These are phyloP conservation scores for Thielaviopsis populi DNA, from an alignment of 2,329 filamentous ascomycete genomes.

Conservation along the genomic window DNA sequence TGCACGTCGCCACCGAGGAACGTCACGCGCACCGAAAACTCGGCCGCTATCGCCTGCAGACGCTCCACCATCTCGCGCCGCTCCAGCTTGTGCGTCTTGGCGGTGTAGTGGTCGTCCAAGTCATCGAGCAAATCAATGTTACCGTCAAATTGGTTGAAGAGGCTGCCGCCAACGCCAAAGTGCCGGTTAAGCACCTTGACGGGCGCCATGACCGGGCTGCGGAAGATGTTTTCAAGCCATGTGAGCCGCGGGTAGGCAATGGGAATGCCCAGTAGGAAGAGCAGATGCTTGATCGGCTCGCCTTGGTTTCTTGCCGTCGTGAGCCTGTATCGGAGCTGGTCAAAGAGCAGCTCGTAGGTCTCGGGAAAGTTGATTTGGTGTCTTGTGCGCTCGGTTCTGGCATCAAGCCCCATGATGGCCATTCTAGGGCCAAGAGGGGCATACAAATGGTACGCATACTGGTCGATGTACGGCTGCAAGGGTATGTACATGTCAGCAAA, in stretches of 20 bases:
- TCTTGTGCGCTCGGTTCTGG: slow-evolving; percentile 82
- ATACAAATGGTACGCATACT: slow-evolving; percentile 77
- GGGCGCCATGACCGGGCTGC: slow-evolving; percentile 72
- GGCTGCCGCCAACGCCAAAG: slow-evolving; percentile 66
- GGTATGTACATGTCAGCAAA: not conserved
- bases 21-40: slow-evolving; percentile 78
- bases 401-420: slow-evolving; percentile 78
- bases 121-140: slow-evolving; percentile 86
- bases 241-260: slow-evolving; percentile 81
- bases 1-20: slow-evolving; percentile 93
- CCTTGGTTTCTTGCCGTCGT: slow-evolving; percentile 47
- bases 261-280: slow-evolving; percentile 75
- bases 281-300: slow-evolving; percentile 72
- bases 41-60: slow-evolving; percentile 68
- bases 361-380: slow-evolving; percentile 91
- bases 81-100: slow-evolving; percentile 79
- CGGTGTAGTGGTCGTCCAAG: slow-evolving; percentile 91
- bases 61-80: slow-evolving; percentile 63
- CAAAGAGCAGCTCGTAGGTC: slow-evolving; percentile 74
- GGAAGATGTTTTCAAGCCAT: slow-evolving; percentile 91
- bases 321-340: slow-evolving; percentile 60
- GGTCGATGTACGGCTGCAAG: slow-evolving; percentile 67
- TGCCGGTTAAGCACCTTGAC: slow-evolving; percentile 81
- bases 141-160: slow-evolving; percentile 92
- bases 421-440: slow-evolving; percentile 69